Evolutionary conservation across 1,284 basidiomycete species (phyloP).

Genomic region (Cystobasidium slooffiae): DNA sequence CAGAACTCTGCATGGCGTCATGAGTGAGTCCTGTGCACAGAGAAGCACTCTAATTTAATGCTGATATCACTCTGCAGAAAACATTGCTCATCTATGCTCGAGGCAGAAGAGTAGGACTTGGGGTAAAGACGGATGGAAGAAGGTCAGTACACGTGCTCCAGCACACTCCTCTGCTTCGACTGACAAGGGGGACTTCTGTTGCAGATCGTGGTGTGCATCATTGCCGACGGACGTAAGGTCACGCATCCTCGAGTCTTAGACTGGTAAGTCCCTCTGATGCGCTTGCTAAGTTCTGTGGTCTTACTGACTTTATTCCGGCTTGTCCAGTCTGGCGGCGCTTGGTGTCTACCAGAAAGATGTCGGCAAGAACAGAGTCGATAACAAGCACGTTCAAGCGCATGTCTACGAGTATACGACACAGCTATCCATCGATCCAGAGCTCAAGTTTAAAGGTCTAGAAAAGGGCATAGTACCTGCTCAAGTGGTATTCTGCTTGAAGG

Average conservation of each 20-base stretch:
- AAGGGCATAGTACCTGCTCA: slow-evolving; percentile 79
- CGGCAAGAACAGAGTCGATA: slow-evolving; percentile 89
- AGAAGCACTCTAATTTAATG: slow-evolving; percentile 74
- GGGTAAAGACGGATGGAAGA: slow-evolving; percentile 97
- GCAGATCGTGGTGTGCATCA: slow-evolving; percentile 80
- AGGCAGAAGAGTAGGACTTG: slow-evolving; percentile 93
- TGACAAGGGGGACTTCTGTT: slow-evolving; percentile 5
- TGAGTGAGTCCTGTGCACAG: slow-evolving; percentile 92
- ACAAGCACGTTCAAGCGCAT: slow-evolving; percentile 73
- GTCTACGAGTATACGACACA: slow-evolving; percentile 73
- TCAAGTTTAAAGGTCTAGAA: slow-evolving; percentile 57
- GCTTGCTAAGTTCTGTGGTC: background rate
- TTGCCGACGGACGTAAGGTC: slow-evolving; percentile 90
- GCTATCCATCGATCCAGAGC: slow-evolving; percentile 71
- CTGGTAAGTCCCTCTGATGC: slow-evolving; percentile 62
- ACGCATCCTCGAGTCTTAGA: slow-evolving; percentile 92
- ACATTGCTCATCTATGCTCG: slow-evolving; percentile 72
- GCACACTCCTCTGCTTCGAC: background rate
- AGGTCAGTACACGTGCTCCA: slow-evolving; percentile 65
- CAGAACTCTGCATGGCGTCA: slow-evolving; percentile 89
- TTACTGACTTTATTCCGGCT: background rate
- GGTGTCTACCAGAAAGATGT: slow-evolving; percentile 68
- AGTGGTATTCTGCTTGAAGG: slow-evolving; percentile 88
- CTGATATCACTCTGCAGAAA: slow-evolving; percentile 70
- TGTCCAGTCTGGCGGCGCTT: slow-evolving; percentile 64